Conservation (phyloP, 495 filamentous ascomycete genomes). For the Parachaetomium inaequale region DNA sequence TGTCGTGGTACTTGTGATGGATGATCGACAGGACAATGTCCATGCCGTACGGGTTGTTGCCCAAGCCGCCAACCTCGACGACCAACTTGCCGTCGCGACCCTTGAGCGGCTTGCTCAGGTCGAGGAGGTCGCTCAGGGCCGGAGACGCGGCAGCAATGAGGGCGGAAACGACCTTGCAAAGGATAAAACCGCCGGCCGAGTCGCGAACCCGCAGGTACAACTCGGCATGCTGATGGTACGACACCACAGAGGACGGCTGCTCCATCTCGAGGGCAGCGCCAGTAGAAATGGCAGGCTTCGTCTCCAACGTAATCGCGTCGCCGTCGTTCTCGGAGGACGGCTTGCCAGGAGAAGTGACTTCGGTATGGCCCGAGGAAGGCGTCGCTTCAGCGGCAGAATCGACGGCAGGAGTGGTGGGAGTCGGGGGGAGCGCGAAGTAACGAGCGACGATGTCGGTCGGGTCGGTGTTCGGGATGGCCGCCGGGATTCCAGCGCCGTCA, state of each 20-base stretch:
- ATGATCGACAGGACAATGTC: conserved; percentile 25
- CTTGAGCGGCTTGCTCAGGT: conserved; percentile 2
- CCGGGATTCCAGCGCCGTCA: too few relatives aligned
- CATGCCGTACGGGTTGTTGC: conserved; percentile 11
- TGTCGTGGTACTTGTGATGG: conserved; percentile 28
- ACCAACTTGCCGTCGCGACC: conserved; percentile 6
- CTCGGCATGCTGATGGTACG: conserved; percentile 24
- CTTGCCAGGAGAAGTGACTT: not conserved
- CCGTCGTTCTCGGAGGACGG: not conserved
- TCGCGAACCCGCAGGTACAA: conserved; percentile 14
- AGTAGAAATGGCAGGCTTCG: too few relatives aligned
- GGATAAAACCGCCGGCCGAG: not conserved
- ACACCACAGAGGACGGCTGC: not conserved
- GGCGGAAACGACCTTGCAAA: conserved; percentile 14
- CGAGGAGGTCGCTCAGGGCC: conserved; percentile 15
- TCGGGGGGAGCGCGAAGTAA: too few relatives aligned
- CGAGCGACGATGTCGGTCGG: too few relatives aligned
- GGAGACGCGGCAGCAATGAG: conserved; percentile 21
- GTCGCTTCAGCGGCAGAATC: not conserved
- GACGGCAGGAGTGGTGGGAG: not conserved
- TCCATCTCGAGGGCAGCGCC: not conserved
- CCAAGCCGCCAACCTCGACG: conserved; percentile 10
- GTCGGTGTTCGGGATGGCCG: too few relatives aligned
- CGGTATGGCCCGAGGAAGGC: not conserved
- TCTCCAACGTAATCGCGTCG: not conserved